A percentile compares a stretch with the other conserved stretches of the same genome.
Evolutionary conservation across 495 filamentous ascomycete genomes (phyloP).

Genomic region (Daldinia concentrica): DNA sequence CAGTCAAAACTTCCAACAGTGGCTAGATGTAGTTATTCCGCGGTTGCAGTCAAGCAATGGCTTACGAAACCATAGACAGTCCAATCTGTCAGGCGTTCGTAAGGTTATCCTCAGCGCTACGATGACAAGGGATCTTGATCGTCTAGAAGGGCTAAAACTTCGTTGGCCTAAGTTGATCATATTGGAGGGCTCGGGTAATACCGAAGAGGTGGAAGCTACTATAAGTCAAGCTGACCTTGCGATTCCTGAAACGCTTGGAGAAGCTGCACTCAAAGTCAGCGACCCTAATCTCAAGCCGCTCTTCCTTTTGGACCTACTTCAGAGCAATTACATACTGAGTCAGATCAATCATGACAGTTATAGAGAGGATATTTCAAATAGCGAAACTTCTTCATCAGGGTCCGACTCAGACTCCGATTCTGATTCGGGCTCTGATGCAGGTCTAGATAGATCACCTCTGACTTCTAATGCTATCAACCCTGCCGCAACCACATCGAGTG

Average conservation of each 20-base stretch:
- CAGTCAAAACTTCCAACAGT: constrained; percentile 91
- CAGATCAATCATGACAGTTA: constrained; percentile 4
- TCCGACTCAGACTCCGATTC: constrained; percentile 46
- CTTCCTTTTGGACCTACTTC: constrained; percentile 73
- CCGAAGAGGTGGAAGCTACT: constrained; percentile 43
- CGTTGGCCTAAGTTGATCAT: constrained; percentile 78
- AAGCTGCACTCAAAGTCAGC: constrained; percentile 77
- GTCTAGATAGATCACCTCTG: constrained; percentile 16
- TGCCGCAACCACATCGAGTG: constrained; percentile 48
- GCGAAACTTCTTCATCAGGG: constrained; percentile 46
- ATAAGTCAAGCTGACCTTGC: constrained; percentile 53
- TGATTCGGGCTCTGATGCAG: constrained; percentile 35
- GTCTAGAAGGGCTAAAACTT: constrained; percentile 77
- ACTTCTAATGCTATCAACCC: constrained; percentile 6
- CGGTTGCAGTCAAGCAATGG: constrained; percentile 63
- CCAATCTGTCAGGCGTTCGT: constrained; percentile 58
- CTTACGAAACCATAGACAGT: constrained; percentile 60
- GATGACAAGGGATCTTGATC: constrained; percentile 88
- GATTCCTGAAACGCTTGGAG: constrained; percentile 74
- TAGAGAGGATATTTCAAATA: constrained; percentile 28
- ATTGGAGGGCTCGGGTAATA: constrained; percentile 63
- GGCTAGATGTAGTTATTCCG: constrained; percentile 77
- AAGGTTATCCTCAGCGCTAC: constrained; percentile 92
- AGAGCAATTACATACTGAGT: constrained; percentile 48
- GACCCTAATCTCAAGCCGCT: constrained; percentile 85